phyloP scores from a whole-genome alignment of 306 rosid genomes.

The Ziziphus jujuba region DNA sequence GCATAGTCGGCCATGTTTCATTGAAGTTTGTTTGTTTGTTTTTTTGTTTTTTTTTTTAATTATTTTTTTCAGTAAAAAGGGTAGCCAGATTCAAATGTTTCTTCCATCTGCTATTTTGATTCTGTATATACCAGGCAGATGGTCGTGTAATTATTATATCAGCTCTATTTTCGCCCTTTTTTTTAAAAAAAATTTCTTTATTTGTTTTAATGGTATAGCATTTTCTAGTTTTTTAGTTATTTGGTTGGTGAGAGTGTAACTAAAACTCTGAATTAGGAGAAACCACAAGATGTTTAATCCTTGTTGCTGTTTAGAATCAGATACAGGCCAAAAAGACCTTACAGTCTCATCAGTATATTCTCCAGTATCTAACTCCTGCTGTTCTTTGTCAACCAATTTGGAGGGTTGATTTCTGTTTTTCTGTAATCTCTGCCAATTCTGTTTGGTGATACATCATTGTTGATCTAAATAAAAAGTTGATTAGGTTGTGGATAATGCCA shows the following conservation, averaged over 20 bases:
- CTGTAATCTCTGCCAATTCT: too few relatives aligned
- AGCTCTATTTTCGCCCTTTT: not conserved
- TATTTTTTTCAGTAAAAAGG: not conserved
- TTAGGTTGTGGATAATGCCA: too few relatives aligned
- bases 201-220: not conserved
- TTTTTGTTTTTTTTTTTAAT: not conserved
- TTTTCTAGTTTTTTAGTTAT: not conserved
- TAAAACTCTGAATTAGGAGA: slow-evolving; percentile 12
- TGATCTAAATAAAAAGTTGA: too few relatives aligned
- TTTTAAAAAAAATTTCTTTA: too few relatives aligned
- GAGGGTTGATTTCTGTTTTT: too few relatives aligned
- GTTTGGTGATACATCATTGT: too few relatives aligned
- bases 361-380: too few relatives aligned
- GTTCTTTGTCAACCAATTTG: too few relatives aligned
- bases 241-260: not conserved
- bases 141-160: slow-evolving; percentile 27
- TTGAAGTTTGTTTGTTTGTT: too few relatives aligned
- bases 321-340: not conserved
- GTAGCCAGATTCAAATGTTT: slow-evolving; percentile 9
- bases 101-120: slow-evolving; percentile 29
- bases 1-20: slow-evolving; percentile 9
- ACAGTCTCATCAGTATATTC: not conserved
- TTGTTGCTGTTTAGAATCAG: not conserved
- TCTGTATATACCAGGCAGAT: slow-evolving; percentile 41
- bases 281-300: not conserved